phyloP scores from a whole-genome alignment of 768 basidiomycete genomes.

The Mrakia frigida region DNA sequence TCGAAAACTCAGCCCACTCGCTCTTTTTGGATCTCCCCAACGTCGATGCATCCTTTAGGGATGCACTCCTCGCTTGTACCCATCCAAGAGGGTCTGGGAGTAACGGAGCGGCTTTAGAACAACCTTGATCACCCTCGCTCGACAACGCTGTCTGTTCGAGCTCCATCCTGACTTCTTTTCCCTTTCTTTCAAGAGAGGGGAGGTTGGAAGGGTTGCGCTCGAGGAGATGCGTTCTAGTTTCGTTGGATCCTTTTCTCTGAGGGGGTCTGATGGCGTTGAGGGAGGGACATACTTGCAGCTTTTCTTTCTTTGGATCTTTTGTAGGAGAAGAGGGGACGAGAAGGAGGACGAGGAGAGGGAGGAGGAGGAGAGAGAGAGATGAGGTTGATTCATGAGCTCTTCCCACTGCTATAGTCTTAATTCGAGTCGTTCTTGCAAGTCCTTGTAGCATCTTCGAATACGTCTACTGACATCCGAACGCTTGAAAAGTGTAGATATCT shows the following conservation, averaged over 20 bases:
- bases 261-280: not conserved
- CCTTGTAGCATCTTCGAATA: no score
- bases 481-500: no score
- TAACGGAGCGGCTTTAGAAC: conserved; percentile 21
- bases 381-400: not conserved
- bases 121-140: not conserved
- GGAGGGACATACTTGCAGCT: conserved; percentile 11
- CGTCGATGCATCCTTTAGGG: conserved; percentile 8
- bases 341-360: not conserved
- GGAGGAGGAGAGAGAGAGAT: no score
- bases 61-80: not conserved
- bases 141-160: not conserved
- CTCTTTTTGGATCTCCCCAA: not conserved
- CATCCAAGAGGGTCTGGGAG: conserved; percentile 18
- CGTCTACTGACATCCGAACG: no score
- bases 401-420: no score
- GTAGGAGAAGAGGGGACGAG: not conserved
- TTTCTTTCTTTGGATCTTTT: not conserved
- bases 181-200: not conserved
- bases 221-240: not conserved
- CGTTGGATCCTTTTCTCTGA: not conserved
- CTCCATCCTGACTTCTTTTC: no score
- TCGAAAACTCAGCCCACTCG: not conserved
- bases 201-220: not conserved
- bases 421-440: no score